Percentiles rank a stretch among this genome's conserved stretches.
Conservation (phyloP, 768 basidiomycete species). For the Hericium coralloides region DNA sequence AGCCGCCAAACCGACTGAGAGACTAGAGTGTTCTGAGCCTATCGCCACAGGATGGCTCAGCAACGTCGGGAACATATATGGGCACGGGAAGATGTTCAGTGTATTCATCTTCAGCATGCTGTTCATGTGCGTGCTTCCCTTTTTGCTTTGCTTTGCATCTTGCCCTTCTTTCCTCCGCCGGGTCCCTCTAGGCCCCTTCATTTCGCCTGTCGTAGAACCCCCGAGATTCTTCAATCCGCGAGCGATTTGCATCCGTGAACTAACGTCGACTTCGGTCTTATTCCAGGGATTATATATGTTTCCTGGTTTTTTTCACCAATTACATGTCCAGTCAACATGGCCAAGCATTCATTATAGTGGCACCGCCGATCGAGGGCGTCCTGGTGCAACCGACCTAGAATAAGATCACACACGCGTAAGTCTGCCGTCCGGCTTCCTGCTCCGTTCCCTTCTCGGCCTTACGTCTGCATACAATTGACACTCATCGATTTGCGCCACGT, state of each 20-base stretch:
- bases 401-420: slow-evolving; percentile 13
- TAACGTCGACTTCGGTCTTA: too few relatives aligned
- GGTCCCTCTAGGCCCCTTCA: too few relatives aligned
- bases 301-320: slow-evolving; percentile 11
- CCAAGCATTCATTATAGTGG: slow-evolving; percentile 12
- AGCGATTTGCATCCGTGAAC: neutral
- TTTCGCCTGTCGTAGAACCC: too few relatives aligned
- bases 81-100: slow-evolving; percentile 10
- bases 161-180: too few relatives aligned
- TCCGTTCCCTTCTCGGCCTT: neutral
- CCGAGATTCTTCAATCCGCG: too few relatives aligned
- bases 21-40: slow-evolving; percentile 14
- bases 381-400: slow-evolving; percentile 15
- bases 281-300: slow-evolving; percentile 14
- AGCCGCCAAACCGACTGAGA: slow-evolving; percentile 16
- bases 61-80: slow-evolving; percentile 10
- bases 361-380: slow-evolving; percentile 13
- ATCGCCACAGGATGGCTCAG: slow-evolving; percentile 14
- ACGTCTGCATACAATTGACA: neutral
- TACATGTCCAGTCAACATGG: slow-evolving; percentile 9
- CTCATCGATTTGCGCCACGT: too few relatives aligned
- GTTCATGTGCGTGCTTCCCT: slow-evolving; percentile 9
- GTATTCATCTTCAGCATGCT: slow-evolving; percentile 14
- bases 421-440: neutral
- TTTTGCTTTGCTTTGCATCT: neutral